Percentiles rank a stretch among this genome's conserved stretches.
Evolutionary conservation across 805 yeast species (phyloP).

Genomic region (Metschnikowia lunata): DNA sequence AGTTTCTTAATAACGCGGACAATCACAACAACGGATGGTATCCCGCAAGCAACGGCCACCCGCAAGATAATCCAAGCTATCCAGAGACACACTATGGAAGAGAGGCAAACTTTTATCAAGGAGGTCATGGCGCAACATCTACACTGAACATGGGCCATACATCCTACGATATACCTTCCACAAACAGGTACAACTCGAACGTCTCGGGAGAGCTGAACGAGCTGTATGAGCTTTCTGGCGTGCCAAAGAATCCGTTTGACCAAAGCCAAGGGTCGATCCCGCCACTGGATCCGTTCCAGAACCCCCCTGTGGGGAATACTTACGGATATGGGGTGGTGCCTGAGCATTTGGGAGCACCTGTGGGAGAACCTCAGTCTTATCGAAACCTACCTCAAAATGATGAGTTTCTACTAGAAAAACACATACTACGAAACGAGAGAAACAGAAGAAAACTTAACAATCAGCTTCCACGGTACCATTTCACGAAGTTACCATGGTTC

Average conservation of each 20-base stretch:
- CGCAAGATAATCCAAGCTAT: constrained; percentile 3
- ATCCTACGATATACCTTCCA: background rate
- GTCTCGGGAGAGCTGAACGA: constrained; percentile 11
- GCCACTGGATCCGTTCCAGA: constrained; percentile 3
- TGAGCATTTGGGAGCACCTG: background rate
- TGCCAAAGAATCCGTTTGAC: constrained; percentile 7
- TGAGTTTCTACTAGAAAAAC: constrained; percentile 2
- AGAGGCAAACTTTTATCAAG: too few species aligned
- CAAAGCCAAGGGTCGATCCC: background rate
- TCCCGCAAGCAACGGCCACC: background rate
- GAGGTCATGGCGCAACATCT: too few species aligned
- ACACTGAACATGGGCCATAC: too few species aligned
- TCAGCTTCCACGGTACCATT: constrained; percentile 17
- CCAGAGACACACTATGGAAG: background rate
- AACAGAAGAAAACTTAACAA: constrained; percentile 13
- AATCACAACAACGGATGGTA: background rate
- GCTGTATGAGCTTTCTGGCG: constrained; percentile 12
- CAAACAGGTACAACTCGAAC: background rate
- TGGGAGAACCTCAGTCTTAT: background rate
- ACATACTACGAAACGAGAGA: constrained; percentile 11
- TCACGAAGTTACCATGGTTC: constrained; percentile 36
- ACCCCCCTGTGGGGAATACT: background rate
- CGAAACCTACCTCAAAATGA: background rate
- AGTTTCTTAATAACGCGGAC: constrained; percentile 12
- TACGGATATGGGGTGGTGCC: constrained; percentile 9